These are phyloP conservation scores for Boletus edulis DNA, from an alignment of 768 basidiomycete species.

Conservation along the genomic window DNA sequence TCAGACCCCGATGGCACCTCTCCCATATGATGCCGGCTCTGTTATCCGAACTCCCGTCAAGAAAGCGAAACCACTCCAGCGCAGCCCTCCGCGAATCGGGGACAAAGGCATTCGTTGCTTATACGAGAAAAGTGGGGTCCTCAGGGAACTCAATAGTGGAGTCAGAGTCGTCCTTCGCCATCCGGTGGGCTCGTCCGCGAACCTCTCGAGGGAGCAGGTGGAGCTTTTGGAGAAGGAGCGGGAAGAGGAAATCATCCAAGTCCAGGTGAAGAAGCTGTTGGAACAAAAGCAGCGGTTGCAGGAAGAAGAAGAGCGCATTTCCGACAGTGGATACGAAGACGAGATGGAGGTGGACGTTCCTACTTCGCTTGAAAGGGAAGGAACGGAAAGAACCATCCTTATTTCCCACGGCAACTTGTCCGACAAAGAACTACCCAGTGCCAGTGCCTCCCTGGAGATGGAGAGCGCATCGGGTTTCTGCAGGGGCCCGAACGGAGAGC, in stretches of 20 bases:
- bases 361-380: constrained; percentile 3
- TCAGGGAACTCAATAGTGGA: constrained; percentile 12
- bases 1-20: constrained; percentile 18
- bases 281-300: constrained; percentile 1
- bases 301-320: constrained; percentile 3
- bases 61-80: constrained; percentile 25
- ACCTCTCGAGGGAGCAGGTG: constrained; percentile 27
- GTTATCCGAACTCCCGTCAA: constrained; percentile 31
- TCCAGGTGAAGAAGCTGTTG: constrained; percentile 15
- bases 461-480: not conserved
- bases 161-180: constrained; percentile 22
- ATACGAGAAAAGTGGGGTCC: constrained; percentile 11
- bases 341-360: constrained; percentile 11
- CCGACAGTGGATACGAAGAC: constrained; percentile 19
- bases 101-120: constrained; percentile 25
- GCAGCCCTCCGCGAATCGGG: constrained; percentile 29
- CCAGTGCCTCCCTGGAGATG: not conserved
- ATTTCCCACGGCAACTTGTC: constrained; percentile 2
- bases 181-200: constrained; percentile 18
- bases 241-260: constrained; percentile 4
- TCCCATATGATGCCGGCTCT: constrained; percentile 29
- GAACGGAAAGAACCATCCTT: constrained; percentile 6
- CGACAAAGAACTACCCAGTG: not conserved
- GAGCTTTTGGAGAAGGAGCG: constrained; percentile 14
- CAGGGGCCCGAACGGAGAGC: constrained; percentile 23